These are phyloP conservation scores for Rasamsonia emersonii DNA, from an alignment of 2,329 filamentous ascomycete species.

Conservation along the genomic window DNA sequence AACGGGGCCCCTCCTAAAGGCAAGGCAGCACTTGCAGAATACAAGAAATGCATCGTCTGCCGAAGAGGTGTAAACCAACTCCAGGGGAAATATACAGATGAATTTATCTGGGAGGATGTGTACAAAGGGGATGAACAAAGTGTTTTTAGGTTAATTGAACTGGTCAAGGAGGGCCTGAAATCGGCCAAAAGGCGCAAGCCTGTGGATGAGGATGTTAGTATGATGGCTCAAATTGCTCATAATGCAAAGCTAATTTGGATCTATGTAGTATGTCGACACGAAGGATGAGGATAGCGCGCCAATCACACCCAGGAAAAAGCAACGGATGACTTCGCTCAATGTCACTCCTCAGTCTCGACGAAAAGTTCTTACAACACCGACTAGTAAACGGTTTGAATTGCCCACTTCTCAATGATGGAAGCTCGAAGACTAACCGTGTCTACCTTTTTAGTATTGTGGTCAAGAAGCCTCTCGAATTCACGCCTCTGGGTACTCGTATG, in stretches of 20 bases:
- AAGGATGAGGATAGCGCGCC: conserved; percentile 27
- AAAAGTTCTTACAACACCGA: conserved; percentile 49
- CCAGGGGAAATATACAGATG: conserved; percentile 82
- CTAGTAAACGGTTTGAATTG: conserved; percentile 48
- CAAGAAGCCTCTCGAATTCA: conserved; percentile 90
- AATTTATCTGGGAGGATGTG: conserved; percentile 85
- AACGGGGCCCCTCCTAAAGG: conserved; percentile 63
- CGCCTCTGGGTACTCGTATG: conserved; percentile 79
- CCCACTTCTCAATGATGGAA: no score
- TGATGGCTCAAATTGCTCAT: not conserved
- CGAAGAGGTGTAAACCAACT: conserved; percentile 80
- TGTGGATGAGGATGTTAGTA: conserved; percentile 29
- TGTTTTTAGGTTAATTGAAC: conserved; percentile 55
- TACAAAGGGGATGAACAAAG: conserved; percentile 59
- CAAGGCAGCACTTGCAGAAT: conserved; percentile 53
- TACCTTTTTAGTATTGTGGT: conserved; percentile 48
- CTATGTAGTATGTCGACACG: conserved; percentile 27
- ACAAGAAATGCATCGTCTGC: conserved; percentile 83
- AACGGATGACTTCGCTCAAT: conserved; percentile 39
- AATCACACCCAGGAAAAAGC: conserved; percentile 50
- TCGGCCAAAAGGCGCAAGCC: conserved; percentile 50
- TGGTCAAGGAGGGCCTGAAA: conserved; percentile 58
- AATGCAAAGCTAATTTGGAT: conserved; percentile 10
- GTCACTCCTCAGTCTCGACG: conserved; percentile 35
- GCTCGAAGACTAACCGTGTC: conserved; percentile 7